A percentile compares a stretch with the other conserved stretches of the same genome.
Evolutionary conservation across 73 alveolate species (phyloP).

Genomic region (Diophrys sp.): DNA sequence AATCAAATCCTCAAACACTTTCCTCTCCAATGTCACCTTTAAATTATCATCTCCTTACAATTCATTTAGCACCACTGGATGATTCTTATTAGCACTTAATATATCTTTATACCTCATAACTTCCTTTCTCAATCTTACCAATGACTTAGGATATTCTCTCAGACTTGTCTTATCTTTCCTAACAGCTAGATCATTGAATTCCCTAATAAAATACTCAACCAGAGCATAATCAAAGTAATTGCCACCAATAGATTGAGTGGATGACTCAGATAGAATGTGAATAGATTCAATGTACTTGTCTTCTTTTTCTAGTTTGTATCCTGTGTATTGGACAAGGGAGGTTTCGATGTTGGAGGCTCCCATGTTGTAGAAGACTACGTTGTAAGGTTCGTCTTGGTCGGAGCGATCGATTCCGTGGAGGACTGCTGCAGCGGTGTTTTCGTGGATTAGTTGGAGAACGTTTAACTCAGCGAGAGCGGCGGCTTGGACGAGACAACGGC

Average conservation of each 20-base stretch:
- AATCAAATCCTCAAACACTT: constrained; percentile 71
- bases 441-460: constrained; percentile 76
- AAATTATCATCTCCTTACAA: constrained; percentile 79
- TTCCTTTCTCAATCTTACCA: constrained; percentile 62
- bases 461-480: constrained; percentile 69
- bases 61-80: constrained; percentile 70
- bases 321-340: constrained; percentile 58
- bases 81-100: constrained; percentile 92
- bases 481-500: constrained; percentile 30
- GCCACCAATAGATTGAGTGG: constrained; percentile 27
- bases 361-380: constrained; percentile 73
- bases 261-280: constrained; percentile 23
- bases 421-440: constrained; percentile 90
- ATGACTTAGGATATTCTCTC: constrained; percentile 48
- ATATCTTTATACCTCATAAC: constrained; percentile 76
- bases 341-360: constrained; percentile 84
- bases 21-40: constrained; percentile 64
- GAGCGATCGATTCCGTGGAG: constrained; percentile 77
- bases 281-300: constrained; percentile 5
- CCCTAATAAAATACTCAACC: constrained; percentile 27
- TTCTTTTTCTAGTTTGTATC: constrained; percentile 4
- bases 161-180: constrained; percentile 41
- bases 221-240: constrained; percentile 20
- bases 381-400: constrained; percentile 38
- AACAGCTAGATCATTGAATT: constrained; percentile 22